Percentiles rank a stretch among this genome's conserved stretches.
Conservation (phyloP, 2,329 filamentous ascomycete species). For the Scedosporium minutisporum region DNA sequence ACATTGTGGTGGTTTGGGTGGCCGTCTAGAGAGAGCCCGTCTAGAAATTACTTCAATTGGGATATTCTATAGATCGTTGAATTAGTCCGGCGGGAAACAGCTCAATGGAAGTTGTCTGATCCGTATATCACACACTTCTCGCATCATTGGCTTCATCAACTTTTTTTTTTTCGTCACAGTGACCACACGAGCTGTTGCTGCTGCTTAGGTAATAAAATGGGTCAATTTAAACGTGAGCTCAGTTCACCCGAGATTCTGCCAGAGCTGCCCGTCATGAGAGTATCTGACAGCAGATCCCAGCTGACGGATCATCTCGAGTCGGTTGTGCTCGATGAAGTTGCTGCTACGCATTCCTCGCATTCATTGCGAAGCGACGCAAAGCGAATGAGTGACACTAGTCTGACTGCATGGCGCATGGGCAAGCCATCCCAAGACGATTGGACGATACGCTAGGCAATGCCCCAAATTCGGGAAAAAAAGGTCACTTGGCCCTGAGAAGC, state of each 20-base stretch:
- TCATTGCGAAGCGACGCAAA: not conserved
- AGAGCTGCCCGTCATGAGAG: not conserved
- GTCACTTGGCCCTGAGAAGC: not conserved
- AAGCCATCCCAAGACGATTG: not conserved
- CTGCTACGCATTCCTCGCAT: no score
- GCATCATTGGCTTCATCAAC: not conserved
- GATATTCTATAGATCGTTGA: not conserved
- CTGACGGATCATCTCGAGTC: no score
- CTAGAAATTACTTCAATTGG: not conserved
- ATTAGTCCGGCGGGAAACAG: not conserved
- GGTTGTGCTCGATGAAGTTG: no score
- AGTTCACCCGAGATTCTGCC: not conserved
- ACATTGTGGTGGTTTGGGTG: constrained; percentile 29
- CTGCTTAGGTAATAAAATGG: not conserved
- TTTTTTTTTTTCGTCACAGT: constrained; percentile 1
- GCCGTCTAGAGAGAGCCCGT: not conserved
- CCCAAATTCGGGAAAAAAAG: not conserved
- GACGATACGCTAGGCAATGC: not conserved
- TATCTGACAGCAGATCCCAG: no score
- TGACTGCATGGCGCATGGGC: not conserved
- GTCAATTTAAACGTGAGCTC: not conserved
- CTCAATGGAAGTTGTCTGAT: not conserved
- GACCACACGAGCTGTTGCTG: not conserved
- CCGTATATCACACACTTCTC: not conserved
- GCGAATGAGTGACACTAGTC: not conserved